A percentile compares a stretch with the other conserved stretches of the same genome.
phyloP scores from a whole-genome alignment of 2,329 filamentous ascomycete species.

The Cladophialophora exuberans region DNA sequence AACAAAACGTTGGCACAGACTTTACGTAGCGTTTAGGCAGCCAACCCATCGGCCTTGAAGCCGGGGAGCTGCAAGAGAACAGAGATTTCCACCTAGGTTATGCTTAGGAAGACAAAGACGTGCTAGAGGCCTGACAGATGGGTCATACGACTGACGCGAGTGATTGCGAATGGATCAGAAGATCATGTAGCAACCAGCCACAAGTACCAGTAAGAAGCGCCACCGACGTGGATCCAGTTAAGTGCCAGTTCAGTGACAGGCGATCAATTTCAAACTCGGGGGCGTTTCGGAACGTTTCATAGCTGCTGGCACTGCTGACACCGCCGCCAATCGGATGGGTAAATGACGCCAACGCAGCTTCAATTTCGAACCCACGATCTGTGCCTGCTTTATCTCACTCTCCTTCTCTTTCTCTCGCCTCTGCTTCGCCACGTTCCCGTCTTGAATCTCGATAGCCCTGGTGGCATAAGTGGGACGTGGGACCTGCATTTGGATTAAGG shows the following conservation, averaged over 20 bases:
- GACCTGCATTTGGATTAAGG: constrained; percentile 17
- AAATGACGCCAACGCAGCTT: constrained; percentile 2
- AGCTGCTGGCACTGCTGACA: constrained; percentile 6
- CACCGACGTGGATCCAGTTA: constrained; percentile 4
- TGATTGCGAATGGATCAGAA: neutral
- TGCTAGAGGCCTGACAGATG: neutral
- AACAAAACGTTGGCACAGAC: too few species aligned
- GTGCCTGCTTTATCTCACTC: constrained; percentile 6
- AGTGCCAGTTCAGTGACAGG: too few species aligned
- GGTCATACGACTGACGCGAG: neutral
- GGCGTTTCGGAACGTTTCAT: constrained; percentile 27
- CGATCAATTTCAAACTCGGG: constrained; percentile 19
- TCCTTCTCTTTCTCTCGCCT: constrained; percentile 1
- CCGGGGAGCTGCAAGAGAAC: too few species aligned
- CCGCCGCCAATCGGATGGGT: constrained; percentile 20
- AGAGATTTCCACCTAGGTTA: too few species aligned
- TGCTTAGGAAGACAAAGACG: constrained; percentile 8
- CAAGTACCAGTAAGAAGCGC: constrained; percentile 8
- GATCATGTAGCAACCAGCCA: too few species aligned
- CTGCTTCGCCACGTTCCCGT: neutral
- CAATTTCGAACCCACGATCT: constrained; percentile 8
- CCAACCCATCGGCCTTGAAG: too few species aligned
- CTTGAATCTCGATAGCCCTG: neutral
- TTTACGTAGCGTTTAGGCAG: too few species aligned
- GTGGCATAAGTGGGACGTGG: constrained; percentile 6